Evolutionary conservation across 495 filamentous ascomycete genomes (phyloP).

Genomic region (Penicillium parvum): DNA sequence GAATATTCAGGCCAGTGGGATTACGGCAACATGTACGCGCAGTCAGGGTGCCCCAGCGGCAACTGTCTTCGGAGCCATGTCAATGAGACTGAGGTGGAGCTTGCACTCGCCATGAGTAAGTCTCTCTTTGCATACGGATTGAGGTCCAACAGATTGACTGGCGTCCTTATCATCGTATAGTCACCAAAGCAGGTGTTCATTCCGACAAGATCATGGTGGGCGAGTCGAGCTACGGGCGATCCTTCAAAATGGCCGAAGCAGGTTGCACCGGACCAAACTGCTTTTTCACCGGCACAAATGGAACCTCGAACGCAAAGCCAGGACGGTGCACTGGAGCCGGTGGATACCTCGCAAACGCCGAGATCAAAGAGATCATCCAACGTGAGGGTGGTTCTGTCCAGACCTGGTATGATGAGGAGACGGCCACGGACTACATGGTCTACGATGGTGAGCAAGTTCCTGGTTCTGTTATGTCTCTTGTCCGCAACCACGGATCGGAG

Average conservation of each 20-base stretch:
- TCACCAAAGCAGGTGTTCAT: conserved; percentile 48
- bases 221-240: neutral
- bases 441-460: too few relatives aligned
- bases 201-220: conserved; percentile 30
- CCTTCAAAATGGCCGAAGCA: neutral
- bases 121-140: neutral
- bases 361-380: conserved; percentile 4
- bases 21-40: conserved; percentile 16
- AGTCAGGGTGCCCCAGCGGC: conserved; percentile 23
- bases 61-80: neutral
- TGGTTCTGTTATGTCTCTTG: too few relatives aligned
- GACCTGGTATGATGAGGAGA: too few relatives aligned
- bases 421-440: too few relatives aligned
- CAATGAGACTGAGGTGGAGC: conserved; percentile 32
- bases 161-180: conserved; percentile 21
- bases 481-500: too few relatives aligned
- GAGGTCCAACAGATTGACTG: too few relatives aligned
- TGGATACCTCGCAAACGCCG: conserved; percentile 1
- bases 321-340: neutral
- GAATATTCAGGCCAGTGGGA: conserved; percentile 23
- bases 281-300: neutral
- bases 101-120: conserved; percentile 23
- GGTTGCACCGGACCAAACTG: neutral
- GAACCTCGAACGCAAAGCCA: conserved; percentile 9
- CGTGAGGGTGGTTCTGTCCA: too few relatives aligned